Base-by-base conservation (phyloP, 192 early-diverging fungal species). In the Backusella parvicylindrica region DNA sequence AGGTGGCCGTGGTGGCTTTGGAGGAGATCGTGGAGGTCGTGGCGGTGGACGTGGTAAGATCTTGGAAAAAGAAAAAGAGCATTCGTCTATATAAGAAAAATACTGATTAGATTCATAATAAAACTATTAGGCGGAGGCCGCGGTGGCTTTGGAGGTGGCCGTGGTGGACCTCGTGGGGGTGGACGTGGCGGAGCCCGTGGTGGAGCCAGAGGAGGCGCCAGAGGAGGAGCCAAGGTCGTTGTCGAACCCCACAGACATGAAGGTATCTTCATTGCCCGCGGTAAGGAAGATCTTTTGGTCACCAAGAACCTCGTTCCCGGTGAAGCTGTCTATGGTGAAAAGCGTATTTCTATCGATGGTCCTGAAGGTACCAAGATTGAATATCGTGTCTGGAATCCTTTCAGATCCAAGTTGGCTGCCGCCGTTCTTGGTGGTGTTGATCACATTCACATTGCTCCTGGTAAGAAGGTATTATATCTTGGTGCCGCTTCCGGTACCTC, bases 361-460 rank as follows among this genome's bases (percentile, higher is more conserved):
- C 82, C 90, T 71, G 98, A 99, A 66, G 95, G 95, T 71, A 93
- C 93, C 77, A 99, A 99, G 87, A 91, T 92, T 36, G 97, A 99
- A 86, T 99, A 99, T 86, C 92, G 97, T 75, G 95, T 99, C 65
- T 99, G 97, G 97, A 99, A 99, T 84, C 97, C 97, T 75, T 99
- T 99, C 94, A 90, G 97, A 77, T 98, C 96, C 78, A 99, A 99
- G 92, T 81, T 99, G 50, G 97, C 97, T 66, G 97, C 97, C 70
- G 96, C 95, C 83, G 90, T 99, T 67, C 91, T 99, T 13, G 96
- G 97, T 79, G 96, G 97, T 90, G 83, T 98, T 70, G 97, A 99
- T 85, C 81, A 97, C 84, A 94, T 99, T 80, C 90, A 95, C 84
- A 96, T 99, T 84, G 89, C 85, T 18, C 97, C 97, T 9, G 95